A percentile compares a stretch with the other conserved stretches of the same genome.
phyloP scores from a whole-genome alignment of 1,284 basidiomycete species.

The Hemileccinum hortonii region DNA sequence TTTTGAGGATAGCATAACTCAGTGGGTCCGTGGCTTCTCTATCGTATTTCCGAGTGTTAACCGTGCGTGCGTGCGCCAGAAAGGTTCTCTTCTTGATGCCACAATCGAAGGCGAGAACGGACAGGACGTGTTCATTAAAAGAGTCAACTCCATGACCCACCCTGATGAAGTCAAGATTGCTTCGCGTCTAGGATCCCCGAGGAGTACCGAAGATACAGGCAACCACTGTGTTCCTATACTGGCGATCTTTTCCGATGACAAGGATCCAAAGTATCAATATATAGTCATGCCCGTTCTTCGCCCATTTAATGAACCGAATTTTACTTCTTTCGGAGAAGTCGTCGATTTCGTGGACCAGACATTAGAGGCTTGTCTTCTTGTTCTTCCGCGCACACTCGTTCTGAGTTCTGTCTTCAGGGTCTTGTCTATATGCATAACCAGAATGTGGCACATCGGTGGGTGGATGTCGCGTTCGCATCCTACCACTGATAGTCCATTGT shows the following conservation, averaged over 20 bases:
- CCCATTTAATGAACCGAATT: slow-evolving; percentile 27
- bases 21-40: too few species aligned
- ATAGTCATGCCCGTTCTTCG: slow-evolving; percentile 37
- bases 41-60: too few species aligned
- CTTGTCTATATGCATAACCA: too few species aligned
- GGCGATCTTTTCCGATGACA: slow-evolving; percentile 2
- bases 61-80: too few species aligned
- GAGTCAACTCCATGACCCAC: neutral
- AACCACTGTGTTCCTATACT: slow-evolving; percentile 16
- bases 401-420: too few species aligned
- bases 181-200: slow-evolving; percentile 6
- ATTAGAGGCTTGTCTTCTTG: slow-evolving; percentile 26
- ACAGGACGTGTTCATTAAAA: slow-evolving; percentile 16
- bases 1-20: too few species aligned
- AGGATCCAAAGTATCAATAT: slow-evolving; percentile 10
- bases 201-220: neutral
- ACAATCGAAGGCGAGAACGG: too few species aligned
- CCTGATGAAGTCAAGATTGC: slow-evolving; percentile 5
- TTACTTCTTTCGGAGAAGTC: slow-evolving; percentile 31
- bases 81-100: too few species aligned
- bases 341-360: slow-evolving; percentile 37
- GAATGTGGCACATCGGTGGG: too few species aligned
- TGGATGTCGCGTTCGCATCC: too few species aligned
- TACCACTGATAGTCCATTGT: neutral
- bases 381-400: neutral